phyloP scores from a whole-genome alignment of 164 flowering plant species.

The Magnolia changhungtana region DNA sequence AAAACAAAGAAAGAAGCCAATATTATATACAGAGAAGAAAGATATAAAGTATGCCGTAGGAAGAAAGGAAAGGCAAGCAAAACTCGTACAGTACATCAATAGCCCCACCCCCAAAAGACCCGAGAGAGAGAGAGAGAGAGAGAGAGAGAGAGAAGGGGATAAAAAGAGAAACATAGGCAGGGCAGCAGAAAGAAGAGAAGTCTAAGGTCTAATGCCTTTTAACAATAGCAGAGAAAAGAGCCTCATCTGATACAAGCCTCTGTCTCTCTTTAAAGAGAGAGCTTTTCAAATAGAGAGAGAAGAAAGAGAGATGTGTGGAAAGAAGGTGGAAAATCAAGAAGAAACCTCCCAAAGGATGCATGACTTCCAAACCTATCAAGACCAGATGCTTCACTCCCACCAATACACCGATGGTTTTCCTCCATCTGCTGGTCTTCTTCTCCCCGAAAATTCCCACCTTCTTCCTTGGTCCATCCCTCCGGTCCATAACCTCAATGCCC shows the following conservation, averaged over 20 bases:
- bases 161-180: slow-evolving; percentile 40
- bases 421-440: slow-evolving; percentile 30
- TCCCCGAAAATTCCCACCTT: slow-evolving; percentile 46
- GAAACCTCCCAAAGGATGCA: slow-evolving; percentile 39
- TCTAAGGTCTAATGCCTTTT: slow-evolving; percentile 7
- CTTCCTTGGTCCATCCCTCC: slow-evolving; percentile 62
- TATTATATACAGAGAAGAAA: not conserved
- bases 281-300: not conserved
- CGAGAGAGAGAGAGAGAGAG: slow-evolving; percentile 3
- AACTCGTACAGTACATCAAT: slow-evolving; percentile 11
- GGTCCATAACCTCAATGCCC: slow-evolving; percentile 30
- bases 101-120: not conserved
- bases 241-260: not conserved
- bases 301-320: slow-evolving; percentile 27
- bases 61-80: slow-evolving; percentile 58
- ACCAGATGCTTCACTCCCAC: slow-evolving; percentile 37
- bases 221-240: slow-evolving; percentile 6
- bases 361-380: slow-evolving; percentile 42
- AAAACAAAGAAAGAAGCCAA: not conserved
- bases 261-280: not conserved
- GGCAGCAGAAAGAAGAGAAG: slow-evolving; percentile 22
- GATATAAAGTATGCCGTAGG: slow-evolving; percentile 61
- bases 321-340: slow-evolving; percentile 38
- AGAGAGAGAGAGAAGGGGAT: slow-evolving; percentile 22
- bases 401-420: slow-evolving; percentile 18